Evolutionary conservation across 495 filamentous ascomycete species (phyloP).

Genomic region (Penicillium malachiteum): DNA sequence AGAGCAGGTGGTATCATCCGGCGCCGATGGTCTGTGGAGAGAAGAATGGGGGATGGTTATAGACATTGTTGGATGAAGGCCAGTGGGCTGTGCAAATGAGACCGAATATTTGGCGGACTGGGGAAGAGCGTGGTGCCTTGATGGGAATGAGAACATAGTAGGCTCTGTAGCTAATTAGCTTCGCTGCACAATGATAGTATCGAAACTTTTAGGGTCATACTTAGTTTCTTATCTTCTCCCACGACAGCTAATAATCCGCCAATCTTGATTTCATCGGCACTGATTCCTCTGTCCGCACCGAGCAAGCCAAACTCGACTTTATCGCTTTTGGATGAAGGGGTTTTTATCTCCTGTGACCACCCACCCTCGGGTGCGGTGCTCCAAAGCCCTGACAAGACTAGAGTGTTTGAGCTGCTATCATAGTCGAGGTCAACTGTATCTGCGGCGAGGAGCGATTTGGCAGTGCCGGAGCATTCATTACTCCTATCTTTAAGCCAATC

Average conservation of each 20-base stretch:
- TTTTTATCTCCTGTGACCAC: conserved; percentile 52
- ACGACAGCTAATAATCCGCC: conserved; percentile 78
- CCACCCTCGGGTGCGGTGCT: conserved; percentile 38
- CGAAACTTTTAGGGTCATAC: conserved; percentile 38
- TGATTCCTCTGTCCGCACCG: conserved; percentile 59
- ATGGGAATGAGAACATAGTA: conserved; percentile 85
- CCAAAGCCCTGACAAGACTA: conserved; percentile 65
- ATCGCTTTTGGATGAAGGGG: conserved; percentile 33
- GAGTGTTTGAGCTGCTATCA: conserved; percentile 64
- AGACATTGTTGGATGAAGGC: conserved; percentile 84
- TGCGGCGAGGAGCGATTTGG: conserved; percentile 44
- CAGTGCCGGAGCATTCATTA: conserved; percentile 35
- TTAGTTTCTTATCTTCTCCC: conserved; percentile 67
- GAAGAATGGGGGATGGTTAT: conserved; percentile 45
- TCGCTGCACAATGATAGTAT: background rate
- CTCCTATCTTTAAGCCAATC: conserved; percentile 16
- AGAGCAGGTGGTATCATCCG: conserved; percentile 54
- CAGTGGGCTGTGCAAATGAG: conserved; percentile 65
- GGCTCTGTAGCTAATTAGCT: conserved; percentile 47
- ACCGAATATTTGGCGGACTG: conserved; percentile 43
- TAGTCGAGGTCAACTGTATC: conserved; percentile 76
- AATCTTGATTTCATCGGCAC: conserved; percentile 70
- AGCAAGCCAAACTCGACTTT: conserved; percentile 83
- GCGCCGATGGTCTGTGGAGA: conserved; percentile 32
- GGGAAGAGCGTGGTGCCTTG: conserved; percentile 68